Evolutionary conservation across 257 asterid genomes (phyloP).

Genomic region (Gentiana macrophylla): DNA sequence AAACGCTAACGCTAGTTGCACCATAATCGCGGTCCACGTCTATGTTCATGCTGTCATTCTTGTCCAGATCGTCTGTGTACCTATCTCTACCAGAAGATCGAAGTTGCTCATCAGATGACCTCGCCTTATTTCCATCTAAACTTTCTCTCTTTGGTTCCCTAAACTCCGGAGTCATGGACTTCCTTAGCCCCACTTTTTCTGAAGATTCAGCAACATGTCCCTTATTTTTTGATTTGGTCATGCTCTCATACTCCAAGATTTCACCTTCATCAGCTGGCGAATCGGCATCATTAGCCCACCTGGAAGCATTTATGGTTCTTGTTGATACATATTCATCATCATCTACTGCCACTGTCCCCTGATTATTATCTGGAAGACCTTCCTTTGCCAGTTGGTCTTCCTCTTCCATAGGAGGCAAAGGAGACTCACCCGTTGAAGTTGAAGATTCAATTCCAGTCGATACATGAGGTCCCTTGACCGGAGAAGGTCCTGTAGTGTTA

Average conservation of each 20-base stretch:
- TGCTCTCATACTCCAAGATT: conserved; percentile 44
- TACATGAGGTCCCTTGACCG: conserved; percentile 14
- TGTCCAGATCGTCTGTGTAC: conserved; percentile 24
- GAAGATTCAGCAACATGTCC: conserved; percentile 31
- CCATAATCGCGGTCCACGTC: conserved; percentile 28
- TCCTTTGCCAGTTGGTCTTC: conserved; percentile 4
- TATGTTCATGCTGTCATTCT: conserved; percentile 32
- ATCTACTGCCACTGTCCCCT: conserved; percentile 18
- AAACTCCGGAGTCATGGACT: conserved; percentile 43
- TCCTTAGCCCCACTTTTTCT: conserved; percentile 33
- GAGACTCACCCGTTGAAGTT: conserved; percentile 18
- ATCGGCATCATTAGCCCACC: conserved; percentile 74
- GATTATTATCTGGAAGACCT: conserved; percentile 17
- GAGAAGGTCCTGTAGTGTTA: conserved; percentile 10
- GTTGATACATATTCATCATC: conserved; percentile 38
- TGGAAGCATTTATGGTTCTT: conserved; percentile 51
- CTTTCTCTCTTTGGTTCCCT: conserved; percentile 46
- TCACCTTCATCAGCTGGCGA: conserved; percentile 75
- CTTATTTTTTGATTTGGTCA: conserved; percentile 21
- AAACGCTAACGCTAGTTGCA: conserved; percentile 29
- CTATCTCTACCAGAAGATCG: conserved; percentile 68
- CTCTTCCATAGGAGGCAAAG: conserved; percentile 3
- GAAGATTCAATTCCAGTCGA: conserved; percentile 20
- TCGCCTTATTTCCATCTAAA: conserved; percentile 40
- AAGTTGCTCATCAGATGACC: conserved; percentile 45